A percentile compares a stretch with the other conserved stretches of the same genome.
Evolutionary conservation across 1,284 basidiomycete genomes (phyloP).

Genomic region (Cutaneotrichosporon mucoides): DNA sequence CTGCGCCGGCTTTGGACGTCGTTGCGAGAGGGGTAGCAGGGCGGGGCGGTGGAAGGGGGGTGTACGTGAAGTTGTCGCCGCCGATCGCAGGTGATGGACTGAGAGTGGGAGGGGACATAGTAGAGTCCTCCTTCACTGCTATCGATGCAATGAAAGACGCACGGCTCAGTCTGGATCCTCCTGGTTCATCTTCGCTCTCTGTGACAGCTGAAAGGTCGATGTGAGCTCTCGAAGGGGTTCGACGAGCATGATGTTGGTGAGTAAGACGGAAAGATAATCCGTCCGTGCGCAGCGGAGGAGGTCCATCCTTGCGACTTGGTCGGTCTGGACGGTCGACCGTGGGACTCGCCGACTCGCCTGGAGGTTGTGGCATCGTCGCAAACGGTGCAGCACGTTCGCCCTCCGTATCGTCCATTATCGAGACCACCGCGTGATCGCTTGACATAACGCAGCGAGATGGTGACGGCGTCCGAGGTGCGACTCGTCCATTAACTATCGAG

Average conservation of each 20-base stretch:
- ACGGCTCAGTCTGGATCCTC: neutral
- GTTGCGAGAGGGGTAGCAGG: no score
- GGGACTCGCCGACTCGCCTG: conserved; percentile 13
- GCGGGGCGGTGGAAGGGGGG: conserved; percentile 4
- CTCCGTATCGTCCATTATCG: neutral
- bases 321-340: conserved; percentile 17
- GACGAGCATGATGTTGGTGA: no score
- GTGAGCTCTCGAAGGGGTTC: conserved; percentile 24
- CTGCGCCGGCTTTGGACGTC: no score
- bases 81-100: conserved; percentile 34
- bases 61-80: conserved; percentile 23
- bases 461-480: neutral
- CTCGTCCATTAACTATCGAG: neutral
- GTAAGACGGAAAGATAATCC: neutral
- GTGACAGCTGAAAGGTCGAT: conserved; percentile 30
- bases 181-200: conserved; percentile 14
- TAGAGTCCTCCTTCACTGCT: neutral
- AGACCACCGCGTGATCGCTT: neutral
- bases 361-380: conserved; percentile 25
- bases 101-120: conserved; percentile 25
- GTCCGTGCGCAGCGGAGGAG: neutral
- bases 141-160: conserved; percentile 12
- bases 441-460: neutral
- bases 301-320: conserved; percentile 10
- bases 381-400: conserved; percentile 8